Base-by-base conservation (phyloP, 352 stramenopile species). In the Pythium volutum region DNA sequence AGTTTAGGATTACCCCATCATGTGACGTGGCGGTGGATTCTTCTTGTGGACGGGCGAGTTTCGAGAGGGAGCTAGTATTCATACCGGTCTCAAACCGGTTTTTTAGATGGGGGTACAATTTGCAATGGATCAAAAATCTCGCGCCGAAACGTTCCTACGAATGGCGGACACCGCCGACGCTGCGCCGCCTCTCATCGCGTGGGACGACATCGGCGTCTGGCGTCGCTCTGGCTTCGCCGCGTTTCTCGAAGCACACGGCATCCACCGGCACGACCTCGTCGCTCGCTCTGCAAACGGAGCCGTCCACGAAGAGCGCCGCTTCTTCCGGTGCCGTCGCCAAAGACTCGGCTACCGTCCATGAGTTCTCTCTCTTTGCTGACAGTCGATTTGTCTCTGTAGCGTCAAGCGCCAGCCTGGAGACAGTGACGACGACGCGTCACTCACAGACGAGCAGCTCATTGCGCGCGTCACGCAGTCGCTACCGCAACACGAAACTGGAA, bases 181-280 rank as follows among this genome's bases (percentile, higher is more conserved):
- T 31, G 25, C 51, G n/a, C n/a, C 31, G 20, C 18, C 45, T 29
- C 34, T 29, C 45, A 39, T 59, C 25, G 61, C 46, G 3, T 89
- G 80, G 80, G 43, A 82, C 33, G 59, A 81, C 49, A 61, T 55
- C 18, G 45, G 33, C 27, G 57, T 84, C 31, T 88, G 77, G 80
- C 62, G 67, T 26, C 39, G 34, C 25, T 72, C 70, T 26, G 79
- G 79, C 29, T 92, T 92, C 64, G 49, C 82, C 7, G 49, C 58
- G 54, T 92, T 92, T 67, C 65, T 92, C 4, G 18, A 58, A 2
- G 59, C 76, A 25, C 83, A 92, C 59, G 59, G 73, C 3, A 77
- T 88, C 46, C n/a, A 74, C 22, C 33, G 52, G 1, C 71, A 58
- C 2, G 82, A 90, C 45, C 67, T 89, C 33, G 22, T 87, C 6